Base-by-base conservation (phyloP, 2,329 filamentous ascomycete genomes). In the Microsporum canis region DNA sequence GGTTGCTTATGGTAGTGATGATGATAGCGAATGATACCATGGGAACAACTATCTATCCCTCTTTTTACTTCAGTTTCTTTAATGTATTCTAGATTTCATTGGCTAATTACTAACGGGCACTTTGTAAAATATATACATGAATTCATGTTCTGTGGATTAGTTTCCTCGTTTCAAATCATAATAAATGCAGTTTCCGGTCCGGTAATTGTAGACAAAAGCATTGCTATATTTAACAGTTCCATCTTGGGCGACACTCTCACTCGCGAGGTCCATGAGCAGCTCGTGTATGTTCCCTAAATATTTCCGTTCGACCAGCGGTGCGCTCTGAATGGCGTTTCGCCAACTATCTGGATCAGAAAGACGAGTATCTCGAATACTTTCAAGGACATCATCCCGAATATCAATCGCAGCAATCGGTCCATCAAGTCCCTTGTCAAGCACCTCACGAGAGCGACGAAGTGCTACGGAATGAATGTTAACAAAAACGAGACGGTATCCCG, bases 151-250 rank as follows among this genome's bases (percentile, higher is more conserved):
- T 62, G 31, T 65, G 66, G 65, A 66, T 63, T 60, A 63, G 64
- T 64, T 66, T 60, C 63, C 61, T 57, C 66, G 67, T 62, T 76
- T 79, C 63, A 96, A 75, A 74, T 96, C 91, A 73, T 96, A 96
- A 71, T 92, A 89, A 58, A 96, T 81, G 71, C 89, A 91, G 62
- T 82, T 86, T 0, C 88, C 88, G 7, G 89, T 95, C 63, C 91
- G 80, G 68, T 95, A 96, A 69, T 96, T 96, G 75, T 95, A 96
- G 59, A 96, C 82, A 74, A 95, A 95, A 8, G 89, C 88, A 71
- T 91, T 88, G 55, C 83, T 81, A 29, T 82, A 80, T 38, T 69
- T 69, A 58, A 78, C 77, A 77, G 80, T 75, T 78, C 85, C 78
- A 62, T 73, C 72, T 27, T 60, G 63, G 31, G 66, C 62, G 39